phyloP scores from a whole-genome alignment of 805 yeast genomes.

The Groenewaldozyma salmanticensis region DNA sequence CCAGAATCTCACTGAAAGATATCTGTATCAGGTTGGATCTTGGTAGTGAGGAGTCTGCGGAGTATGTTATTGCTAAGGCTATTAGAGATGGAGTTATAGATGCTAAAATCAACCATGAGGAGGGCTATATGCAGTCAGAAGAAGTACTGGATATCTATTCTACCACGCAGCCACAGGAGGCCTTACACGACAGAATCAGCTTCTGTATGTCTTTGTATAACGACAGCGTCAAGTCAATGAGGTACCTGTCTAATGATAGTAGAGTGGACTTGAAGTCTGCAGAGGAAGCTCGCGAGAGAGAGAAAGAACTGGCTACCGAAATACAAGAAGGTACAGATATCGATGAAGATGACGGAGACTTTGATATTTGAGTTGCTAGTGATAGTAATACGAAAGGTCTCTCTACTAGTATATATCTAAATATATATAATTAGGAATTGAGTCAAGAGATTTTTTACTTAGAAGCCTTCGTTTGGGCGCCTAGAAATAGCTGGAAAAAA shows the following conservation, averaged over 20 bases:
- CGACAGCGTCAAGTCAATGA: slow-evolving; percentile 89
- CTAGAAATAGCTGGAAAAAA: too few species aligned
- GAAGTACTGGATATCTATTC: slow-evolving; percentile 83
- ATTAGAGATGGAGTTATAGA: slow-evolving; percentile 96
- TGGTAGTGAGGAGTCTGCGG: slow-evolving; percentile 93
- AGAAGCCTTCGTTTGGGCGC: too few species aligned
- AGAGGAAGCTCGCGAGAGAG: slow-evolving; percentile 48
- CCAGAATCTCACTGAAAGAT: slow-evolving; percentile 83
- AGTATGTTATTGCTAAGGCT: slow-evolving; percentile 92
- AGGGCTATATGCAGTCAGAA: slow-evolving; percentile 83
- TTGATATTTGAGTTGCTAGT: slow-evolving; percentile 23
- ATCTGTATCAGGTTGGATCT: slow-evolving; percentile 85
- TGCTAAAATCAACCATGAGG: slow-evolving; percentile 83
- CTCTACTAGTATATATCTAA: too few species aligned
- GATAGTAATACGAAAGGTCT: too few species aligned
- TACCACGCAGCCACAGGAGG: slow-evolving; percentile 74
- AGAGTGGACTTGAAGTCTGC: slow-evolving; percentile 41
- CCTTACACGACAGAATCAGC: slow-evolving; percentile 86
- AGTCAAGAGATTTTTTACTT: too few species aligned
- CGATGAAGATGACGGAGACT: slow-evolving; percentile 35
- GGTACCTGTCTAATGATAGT: slow-evolving; percentile 61
- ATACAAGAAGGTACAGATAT: slow-evolving; percentile 34
- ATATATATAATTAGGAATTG: too few species aligned
- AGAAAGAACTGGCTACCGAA: slow-evolving; percentile 38
- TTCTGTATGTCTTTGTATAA: slow-evolving; percentile 86